Conservation (phyloP, 768 basidiomycete genomes). For the Gelatoporia subvermispora region DNA sequence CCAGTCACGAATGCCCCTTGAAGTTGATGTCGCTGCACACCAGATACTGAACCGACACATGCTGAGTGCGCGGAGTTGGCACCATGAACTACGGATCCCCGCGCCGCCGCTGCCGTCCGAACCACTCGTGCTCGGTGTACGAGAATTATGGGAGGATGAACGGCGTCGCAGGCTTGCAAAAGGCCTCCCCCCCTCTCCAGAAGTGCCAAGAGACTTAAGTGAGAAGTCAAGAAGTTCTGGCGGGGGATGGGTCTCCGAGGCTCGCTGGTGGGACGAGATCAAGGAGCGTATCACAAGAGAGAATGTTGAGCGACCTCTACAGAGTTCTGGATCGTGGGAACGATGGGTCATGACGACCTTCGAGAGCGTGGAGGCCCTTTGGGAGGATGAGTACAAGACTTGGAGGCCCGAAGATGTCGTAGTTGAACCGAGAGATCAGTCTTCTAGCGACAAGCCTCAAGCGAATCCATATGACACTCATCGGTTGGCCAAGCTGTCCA, state of each 20-base stretch:
- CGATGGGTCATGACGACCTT: constrained; percentile 81
- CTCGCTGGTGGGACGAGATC: constrained; percentile 73
- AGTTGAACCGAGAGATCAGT: constrained; percentile 2
- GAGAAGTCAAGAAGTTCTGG: constrained; percentile 54
- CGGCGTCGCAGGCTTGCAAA: constrained; percentile 60
- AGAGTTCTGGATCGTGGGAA: constrained; percentile 49
- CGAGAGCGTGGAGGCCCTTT: constrained; percentile 83
- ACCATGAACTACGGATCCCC: constrained; percentile 63
- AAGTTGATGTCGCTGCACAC: constrained; percentile 77
- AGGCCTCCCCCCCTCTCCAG: constrained; percentile 70
- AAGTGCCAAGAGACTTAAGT: constrained; percentile 65
- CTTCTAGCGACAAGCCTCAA: constrained; percentile 1
- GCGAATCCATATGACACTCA: constrained; percentile 18
- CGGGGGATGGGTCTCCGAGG: constrained; percentile 67
- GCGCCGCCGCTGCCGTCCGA: constrained; percentile 47
- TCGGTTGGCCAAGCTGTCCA: background rate
- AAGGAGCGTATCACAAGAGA: constrained; percentile 52
- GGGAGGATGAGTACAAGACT: constrained; percentile 57
- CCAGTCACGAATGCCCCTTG: constrained; percentile 68
- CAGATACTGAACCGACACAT: constrained; percentile 82
- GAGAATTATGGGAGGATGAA: constrained; percentile 97
- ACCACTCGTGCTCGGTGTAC: constrained; percentile 81
- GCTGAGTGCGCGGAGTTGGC: constrained; percentile 59
- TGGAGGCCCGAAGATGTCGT: constrained; percentile 43
- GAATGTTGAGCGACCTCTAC: constrained; percentile 22